Evolutionary conservation across 495 filamentous ascomycete species (phyloP).

Genomic region (Pseudotulostoma volvatum): DNA sequence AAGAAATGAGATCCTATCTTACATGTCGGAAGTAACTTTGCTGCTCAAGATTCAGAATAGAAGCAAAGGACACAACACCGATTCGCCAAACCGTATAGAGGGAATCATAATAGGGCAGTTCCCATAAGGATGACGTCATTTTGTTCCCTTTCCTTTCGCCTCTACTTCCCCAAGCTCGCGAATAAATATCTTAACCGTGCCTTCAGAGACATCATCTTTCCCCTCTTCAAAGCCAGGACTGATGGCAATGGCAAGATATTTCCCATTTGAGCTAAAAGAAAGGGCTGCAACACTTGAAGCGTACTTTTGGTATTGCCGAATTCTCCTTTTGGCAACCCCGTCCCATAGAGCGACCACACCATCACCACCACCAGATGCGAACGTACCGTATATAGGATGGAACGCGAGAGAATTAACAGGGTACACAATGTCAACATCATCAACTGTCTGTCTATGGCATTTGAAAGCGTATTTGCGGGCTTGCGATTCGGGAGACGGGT

Average conservation of each 20-base stretch:
- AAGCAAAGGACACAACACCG: no score
- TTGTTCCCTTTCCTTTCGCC: conserved; percentile 69
- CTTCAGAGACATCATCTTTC: conserved; percentile 54
- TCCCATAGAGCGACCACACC: conserved; percentile 95
- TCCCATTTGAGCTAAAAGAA: conserved; percentile 63
- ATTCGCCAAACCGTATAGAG: no score
- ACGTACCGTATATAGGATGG: conserved; percentile 80
- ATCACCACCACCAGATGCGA: conserved; percentile 86
- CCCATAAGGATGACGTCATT: no score
- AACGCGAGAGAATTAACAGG: conserved; percentile 89
- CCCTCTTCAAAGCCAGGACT: conserved; percentile 91
- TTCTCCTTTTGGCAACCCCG: conserved; percentile 75
- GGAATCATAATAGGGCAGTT: no score
- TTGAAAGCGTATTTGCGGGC: conserved; percentile 96
- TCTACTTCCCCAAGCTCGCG: conserved; percentile 74
- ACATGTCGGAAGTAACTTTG: no score
- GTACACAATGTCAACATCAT: conserved; percentile 75
- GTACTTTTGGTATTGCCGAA: conserved; percentile 77
- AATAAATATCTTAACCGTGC: conserved; percentile 59
- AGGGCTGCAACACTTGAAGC: conserved; percentile 60
- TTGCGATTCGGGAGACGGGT: conserved; percentile 67
- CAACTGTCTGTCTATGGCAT: conserved; percentile 66
- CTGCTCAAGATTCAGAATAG: no score
- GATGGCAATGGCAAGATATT: conserved; percentile 64
- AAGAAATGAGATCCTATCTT: no score